Evolutionary conservation across 1,284 basidiomycete genomes (phyloP), one percentile per base, ranked within the genome.

Genomic region (Ustilago vetiveriae): DNA sequence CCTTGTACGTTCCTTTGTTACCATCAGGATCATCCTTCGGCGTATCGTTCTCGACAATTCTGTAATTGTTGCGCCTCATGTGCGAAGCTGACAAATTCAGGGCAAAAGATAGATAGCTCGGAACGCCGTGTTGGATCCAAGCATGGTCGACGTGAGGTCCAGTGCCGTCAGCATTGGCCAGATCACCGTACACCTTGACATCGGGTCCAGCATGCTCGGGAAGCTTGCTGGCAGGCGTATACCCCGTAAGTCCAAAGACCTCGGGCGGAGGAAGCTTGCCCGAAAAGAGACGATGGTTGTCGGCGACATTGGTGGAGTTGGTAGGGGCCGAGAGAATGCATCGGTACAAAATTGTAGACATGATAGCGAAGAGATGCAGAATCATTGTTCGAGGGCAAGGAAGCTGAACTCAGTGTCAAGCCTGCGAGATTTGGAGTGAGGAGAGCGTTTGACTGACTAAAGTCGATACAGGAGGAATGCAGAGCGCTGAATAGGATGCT

Each of bases 221-320:
- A 4, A 27, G 23, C 2, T 22, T 16, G 33, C 44, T 46, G 21
- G 37, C 33, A 23, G 33, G 44, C 33, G n/a, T 17, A 11, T 19
- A 37, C n/a, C 44, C 44, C 14, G 23, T 19, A 21, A 46, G 19
- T 26, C 33, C 33, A 24, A 46, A 46, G 14, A 37, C 33, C 3
- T 30, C 17, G 1, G 43, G 43, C 9, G 23, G 32, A 2, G 43
- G 43, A 11, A 35, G 19, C 43, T 35, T 45, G 32, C 32, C 43
- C n/a, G n/a, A n/a, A 16, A 45, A 45, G 6, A 45, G 23, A n/a
- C 43, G 21, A 21, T 45, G 43, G 22, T 45, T 45, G 14, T 45
- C 29, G 6, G 13, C 19, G 9, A 43, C 42, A 9, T 43, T 43
- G 41, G 3, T 10, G 11, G 19, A 17, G 13, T 16, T n/a, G 29